A percentile compares a stretch with the other conserved stretches of the same genome.
Evolutionary conservation across 2,329 filamentous ascomycete genomes (phyloP).

Genomic region (Aspergillus texensis): DNA sequence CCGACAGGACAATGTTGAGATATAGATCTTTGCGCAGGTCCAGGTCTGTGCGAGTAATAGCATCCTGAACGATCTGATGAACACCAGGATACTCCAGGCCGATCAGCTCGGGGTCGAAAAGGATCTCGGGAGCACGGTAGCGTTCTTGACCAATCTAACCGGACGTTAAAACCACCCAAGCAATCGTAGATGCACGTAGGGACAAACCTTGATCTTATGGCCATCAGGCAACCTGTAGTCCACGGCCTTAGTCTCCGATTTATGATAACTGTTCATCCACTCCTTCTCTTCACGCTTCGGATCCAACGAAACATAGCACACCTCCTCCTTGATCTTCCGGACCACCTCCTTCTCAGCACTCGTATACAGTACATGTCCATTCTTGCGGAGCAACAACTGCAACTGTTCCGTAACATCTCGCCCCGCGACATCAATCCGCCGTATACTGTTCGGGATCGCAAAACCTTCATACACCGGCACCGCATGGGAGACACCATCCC

Average conservation of each 20-base stretch:
- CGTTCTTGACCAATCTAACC: constrained; percentile 84
- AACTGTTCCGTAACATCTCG: constrained; percentile 95
- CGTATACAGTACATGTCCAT: constrained; percentile 92
- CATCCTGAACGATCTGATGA: constrained; percentile 96
- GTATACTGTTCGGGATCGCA: constrained; percentile 92
- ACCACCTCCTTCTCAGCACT: constrained; percentile 99
- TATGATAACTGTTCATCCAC: constrained; percentile 72
- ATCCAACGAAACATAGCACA: constrained; percentile 87
- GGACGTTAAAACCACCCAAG: neutral
- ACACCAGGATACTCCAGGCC: constrained; percentile 95
- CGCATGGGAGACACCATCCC: constrained; percentile 94
- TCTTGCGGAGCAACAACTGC: constrained; percentile 87
- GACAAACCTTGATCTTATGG: constrained; percentile 79
- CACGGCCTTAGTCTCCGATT: constrained; percentile 75
- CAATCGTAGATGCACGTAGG: constrained; percentile 10
- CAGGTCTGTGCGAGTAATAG: constrained; percentile 92
- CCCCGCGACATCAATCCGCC: constrained; percentile 92
- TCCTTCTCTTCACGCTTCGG: constrained; percentile 96
- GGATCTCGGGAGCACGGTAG: constrained; percentile 93
- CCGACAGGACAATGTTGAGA: constrained; percentile 95
- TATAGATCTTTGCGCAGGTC: constrained; percentile 93
- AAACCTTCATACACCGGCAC: constrained; percentile 98
- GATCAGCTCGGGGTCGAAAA: constrained; percentile 97
- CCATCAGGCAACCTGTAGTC: constrained; percentile 93
- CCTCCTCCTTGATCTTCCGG: constrained; percentile 91